A percentile compares a stretch with the other conserved stretches of the same genome.
Evolutionary conservation across 176 grass and related monocot species (phyloP).

Genomic region (Puccinellia tenuiflora): DNA sequence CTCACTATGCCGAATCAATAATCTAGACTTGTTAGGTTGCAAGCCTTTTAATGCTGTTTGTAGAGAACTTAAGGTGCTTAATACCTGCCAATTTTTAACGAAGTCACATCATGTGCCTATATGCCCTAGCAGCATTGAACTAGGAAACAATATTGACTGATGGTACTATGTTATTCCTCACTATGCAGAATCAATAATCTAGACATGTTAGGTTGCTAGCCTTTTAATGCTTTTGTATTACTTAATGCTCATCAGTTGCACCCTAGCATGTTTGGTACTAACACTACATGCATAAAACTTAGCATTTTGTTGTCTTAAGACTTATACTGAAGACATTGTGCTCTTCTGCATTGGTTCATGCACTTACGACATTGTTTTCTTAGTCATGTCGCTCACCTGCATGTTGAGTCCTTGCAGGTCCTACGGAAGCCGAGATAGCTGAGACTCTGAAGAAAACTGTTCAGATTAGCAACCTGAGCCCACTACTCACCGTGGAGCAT

Average conservation of each 20-base stretch:
- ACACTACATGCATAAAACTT: neutral
- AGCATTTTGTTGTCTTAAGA: neutral
- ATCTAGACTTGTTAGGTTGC: neutral
- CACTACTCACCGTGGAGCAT: constrained; percentile 66
- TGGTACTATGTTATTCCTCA: neutral
- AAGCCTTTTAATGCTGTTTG: neutral
- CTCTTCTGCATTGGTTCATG: neutral
- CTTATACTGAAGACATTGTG: neutral
- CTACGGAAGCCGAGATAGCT: constrained; percentile 41
- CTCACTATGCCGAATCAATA: neutral
- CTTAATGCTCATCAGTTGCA: neutral
- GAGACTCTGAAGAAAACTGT: constrained; percentile 79
- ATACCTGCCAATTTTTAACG: neutral
- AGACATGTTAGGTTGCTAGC: neutral
- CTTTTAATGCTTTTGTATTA: neutral
- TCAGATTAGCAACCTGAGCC: constrained; percentile 95
- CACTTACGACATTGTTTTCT: neutral
- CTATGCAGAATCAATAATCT: neutral
- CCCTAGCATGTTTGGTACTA: neutral
- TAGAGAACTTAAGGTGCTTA: neutral
- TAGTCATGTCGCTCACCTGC: neutral
- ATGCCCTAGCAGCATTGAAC: neutral
- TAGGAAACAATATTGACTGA: neutral
- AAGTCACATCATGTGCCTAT: neutral
- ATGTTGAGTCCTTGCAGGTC: constrained; percentile 41